phyloP scores from a whole-genome alignment of 257 asterid species.

The Gentiana straminea region DNA sequence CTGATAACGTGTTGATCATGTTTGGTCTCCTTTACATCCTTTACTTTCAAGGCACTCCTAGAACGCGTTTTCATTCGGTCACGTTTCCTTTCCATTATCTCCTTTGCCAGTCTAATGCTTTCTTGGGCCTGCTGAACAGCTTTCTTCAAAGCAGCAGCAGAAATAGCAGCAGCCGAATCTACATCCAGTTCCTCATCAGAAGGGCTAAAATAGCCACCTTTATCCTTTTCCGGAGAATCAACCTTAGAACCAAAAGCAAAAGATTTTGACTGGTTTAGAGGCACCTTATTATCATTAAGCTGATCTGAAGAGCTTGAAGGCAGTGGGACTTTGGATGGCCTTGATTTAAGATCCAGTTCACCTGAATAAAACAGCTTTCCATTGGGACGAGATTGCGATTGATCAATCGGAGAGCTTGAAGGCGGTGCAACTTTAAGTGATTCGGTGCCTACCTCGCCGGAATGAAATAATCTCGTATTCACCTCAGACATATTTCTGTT shows the following conservation, averaged over 20 bases:
- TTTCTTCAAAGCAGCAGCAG: conserved; percentile 70
- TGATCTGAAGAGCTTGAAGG: conserved; percentile 24
- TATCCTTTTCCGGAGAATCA: conserved; percentile 29
- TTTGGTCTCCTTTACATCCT: conserved; percentile 19
- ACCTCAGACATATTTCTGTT: conserved; percentile 3
- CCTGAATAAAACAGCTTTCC: conserved; percentile 19
- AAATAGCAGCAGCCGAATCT: conserved; percentile 68
- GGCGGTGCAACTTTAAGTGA: too few species aligned
- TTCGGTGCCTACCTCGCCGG: too few species aligned
- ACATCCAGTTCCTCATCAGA: conserved; percentile 68
- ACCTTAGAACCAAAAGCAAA: conserved; percentile 25
- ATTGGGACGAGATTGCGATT: conserved; percentile 4
- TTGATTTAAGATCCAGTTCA: conserved; percentile 29
- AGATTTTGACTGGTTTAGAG: conserved; percentile 18
- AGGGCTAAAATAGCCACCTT: conserved; percentile 27
- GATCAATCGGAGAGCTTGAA: too few species aligned
- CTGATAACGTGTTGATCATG: conserved; percentile 23
- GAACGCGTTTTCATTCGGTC: conserved; percentile 31
- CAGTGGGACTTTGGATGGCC: conserved; percentile 20
- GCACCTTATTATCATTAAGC: conserved; percentile 24
- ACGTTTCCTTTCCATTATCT: conserved; percentile 63
- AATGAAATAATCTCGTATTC: too few species aligned
- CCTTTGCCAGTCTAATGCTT: conserved; percentile 74
- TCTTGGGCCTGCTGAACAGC: conserved; percentile 91
- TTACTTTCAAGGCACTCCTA: conserved; percentile 22